Base-by-base conservation (phyloP, 2,329 filamentous ascomycete genomes). In the Ophiostoma novo-ulmi region DNA sequence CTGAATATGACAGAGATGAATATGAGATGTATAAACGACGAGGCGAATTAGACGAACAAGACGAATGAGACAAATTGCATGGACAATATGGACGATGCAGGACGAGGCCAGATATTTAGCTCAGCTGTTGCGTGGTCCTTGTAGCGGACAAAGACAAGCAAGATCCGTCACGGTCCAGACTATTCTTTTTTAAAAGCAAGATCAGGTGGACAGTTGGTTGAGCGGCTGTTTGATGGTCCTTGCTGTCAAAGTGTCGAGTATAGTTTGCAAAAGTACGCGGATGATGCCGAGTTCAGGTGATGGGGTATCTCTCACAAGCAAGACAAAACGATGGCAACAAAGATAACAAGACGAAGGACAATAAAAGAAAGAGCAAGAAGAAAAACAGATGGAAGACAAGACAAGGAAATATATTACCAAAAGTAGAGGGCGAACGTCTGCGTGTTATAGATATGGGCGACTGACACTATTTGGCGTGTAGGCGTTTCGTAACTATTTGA, bases 341-440 rank as follows among this genome's bases (percentile, higher is more conserved):
- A 11, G 35, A 26, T 11, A 67, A 44, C 8, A 52, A 35, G 41
- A 35, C 11, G 2, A 6, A 67, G 20, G 17, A 17, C 7, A 31
- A 26, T 31, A 39, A 13, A 5, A n/a, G 41, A 17, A 63, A 26
- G 35, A 20, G 31, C 31, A 31, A 22, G 13, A 64, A 48, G 11
- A 38, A 20, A 20, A 10, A 10, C 5, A 39, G 31, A 41, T 17
- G 38, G 41, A 48, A 3, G 14, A 38, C 22, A 20, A 31, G 11
- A 58, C 20, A 48, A 48, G 38, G 17, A 17, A 61, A 22, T 36
- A 10, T 14, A 70, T 67, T 65, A 63, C 58, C 58, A 63, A 63
- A 6, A 48, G 41, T 44, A 17, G 22, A 63, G 26, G 26, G 58
- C 26, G 22, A n/a, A 22, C 31, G 52, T 7, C n/a, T 58, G 52